Base-by-base conservation (phyloP, 495 filamentous ascomycete genomes). In the Neurospora sublineolata region DNA sequence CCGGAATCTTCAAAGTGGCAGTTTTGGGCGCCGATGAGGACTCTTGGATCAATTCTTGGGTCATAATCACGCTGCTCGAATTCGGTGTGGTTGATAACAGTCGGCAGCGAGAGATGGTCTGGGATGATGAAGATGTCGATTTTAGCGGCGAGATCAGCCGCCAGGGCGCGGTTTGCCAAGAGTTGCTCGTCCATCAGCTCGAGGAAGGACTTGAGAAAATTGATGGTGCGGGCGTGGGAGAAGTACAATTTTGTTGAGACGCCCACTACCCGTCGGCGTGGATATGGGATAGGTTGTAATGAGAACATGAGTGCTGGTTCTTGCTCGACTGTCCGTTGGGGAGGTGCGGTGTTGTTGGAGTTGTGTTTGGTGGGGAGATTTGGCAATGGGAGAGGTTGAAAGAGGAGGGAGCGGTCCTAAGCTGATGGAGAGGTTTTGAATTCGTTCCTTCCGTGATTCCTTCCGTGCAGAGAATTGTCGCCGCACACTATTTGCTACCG, bases 161-260 rank as follows among this genome's bases (percentile, higher is more conserved):
- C 71, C 12, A 75, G 71, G 33, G 33, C 33, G 33, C 33, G 33
- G 33, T 33, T 33, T 33, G 33, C 33, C 33, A 33, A 33, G 33
- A 33, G 33, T 33, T 33, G 14, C 14, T 16, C 5, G 16, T 41
- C 14, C 40, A 41, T 16, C 0, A 18, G 20, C 9, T 83, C 76
- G 27, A 89, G 82, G 44, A 94, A 81, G 70, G 82, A 80, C 58
- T 81, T 77, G 72, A 90, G 81, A 82, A 93, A 96, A 64, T 81
- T 74, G 69, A 83, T 81, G 16, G 93, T 94, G 70, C 82, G 82
- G 23, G 86, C 79, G 27, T 89, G 86, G 80, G 87, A 86, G 80
- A 94, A 94, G 85, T 94, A 94, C 88, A 93, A 92, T 78, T 96
- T 94, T 30, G 92, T 86, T 69, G 89, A 92, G 78, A 94, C 89